Evolutionary conservation across 257 asterid species (phyloP).

Genomic region (Solanum tarapatanum): DNA sequence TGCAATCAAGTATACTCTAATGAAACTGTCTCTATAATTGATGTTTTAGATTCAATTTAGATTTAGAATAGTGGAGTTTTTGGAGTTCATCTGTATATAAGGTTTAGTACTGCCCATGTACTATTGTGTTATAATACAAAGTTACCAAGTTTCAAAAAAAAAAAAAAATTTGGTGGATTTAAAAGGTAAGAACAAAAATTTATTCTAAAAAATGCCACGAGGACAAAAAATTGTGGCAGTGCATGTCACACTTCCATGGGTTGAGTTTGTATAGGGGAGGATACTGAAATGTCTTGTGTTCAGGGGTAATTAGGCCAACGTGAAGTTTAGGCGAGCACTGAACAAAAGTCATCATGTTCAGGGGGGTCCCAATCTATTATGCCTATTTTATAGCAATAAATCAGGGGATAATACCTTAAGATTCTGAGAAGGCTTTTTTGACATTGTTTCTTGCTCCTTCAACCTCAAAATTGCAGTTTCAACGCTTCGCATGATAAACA

Average conservation of each 20-base stretch:
- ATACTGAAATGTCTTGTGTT: background rate
- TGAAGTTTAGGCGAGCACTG: background rate
- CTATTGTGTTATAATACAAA: too few species aligned
- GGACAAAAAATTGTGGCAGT: background rate
- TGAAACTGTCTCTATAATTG: too few species aligned
- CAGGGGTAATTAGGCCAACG: background rate
- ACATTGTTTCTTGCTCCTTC: slow-evolving; percentile 59
- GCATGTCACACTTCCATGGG: background rate
- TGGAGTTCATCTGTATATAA: too few species aligned
- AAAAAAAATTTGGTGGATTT: background rate
- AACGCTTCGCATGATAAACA: slow-evolving; percentile 39
- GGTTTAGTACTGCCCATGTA: too few species aligned
- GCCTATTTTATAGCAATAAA: background rate
- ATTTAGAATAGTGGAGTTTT: too few species aligned
- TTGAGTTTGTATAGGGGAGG: background rate
- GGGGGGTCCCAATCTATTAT: background rate
- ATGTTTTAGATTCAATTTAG: too few species aligned
- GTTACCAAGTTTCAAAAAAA: too few species aligned
- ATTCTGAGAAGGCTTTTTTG: slow-evolving; percentile 80
- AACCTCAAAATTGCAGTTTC: slow-evolving; percentile 79
- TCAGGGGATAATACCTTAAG: slow-evolving; percentile 46
- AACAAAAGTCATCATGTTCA: background rate
- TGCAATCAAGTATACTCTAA: too few species aligned
- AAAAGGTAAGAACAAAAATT: background rate
- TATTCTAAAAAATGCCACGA: background rate